Percentiles rank a stretch among this genome's conserved stretches.
Evolutionary conservation across 805 yeast genomes (phyloP).

Genomic region (Metschnikowia matae): DNA sequence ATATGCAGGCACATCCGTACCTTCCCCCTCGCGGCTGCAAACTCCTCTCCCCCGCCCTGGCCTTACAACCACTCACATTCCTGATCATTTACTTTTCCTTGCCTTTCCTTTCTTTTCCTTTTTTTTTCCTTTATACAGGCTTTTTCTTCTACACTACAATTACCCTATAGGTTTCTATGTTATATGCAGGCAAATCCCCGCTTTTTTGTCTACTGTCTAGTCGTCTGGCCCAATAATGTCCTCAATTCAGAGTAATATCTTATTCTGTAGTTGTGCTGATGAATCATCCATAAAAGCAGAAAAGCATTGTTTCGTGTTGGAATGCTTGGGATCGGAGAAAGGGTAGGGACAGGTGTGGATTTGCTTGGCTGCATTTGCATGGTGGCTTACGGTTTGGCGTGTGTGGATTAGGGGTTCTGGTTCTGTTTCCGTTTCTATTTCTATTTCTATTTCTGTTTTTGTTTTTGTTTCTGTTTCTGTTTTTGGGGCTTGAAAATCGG

Average conservation of each 20-base stretch:
- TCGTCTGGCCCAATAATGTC: background rate
- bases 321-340: background rate
- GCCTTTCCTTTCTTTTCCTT: background rate
- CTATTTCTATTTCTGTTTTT: too few relatives aligned
- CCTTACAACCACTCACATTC: too few relatives aligned
- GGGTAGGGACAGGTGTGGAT: background rate
- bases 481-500: too few relatives aligned
- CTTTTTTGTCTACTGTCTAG: background rate
- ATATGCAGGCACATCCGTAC: background rate
- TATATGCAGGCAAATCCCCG: too few relatives aligned
- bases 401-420: too few relatives aligned
- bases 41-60: background rate
- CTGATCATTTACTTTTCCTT: background rate
- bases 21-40: conserved; percentile 4
- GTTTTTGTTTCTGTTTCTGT: too few relatives aligned
- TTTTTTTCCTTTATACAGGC: background rate
- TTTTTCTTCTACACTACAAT: background rate
- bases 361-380: background rate
- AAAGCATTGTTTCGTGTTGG: background rate
- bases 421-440: too few relatives aligned
- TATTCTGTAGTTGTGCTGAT: background rate
- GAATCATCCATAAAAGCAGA: background rate
- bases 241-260: background rate
- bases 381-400: too few relatives aligned
- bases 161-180: too few relatives aligned